Evolutionary conservation across 306 rosid species (phyloP).

Genomic region (Glycine latifolia): DNA sequence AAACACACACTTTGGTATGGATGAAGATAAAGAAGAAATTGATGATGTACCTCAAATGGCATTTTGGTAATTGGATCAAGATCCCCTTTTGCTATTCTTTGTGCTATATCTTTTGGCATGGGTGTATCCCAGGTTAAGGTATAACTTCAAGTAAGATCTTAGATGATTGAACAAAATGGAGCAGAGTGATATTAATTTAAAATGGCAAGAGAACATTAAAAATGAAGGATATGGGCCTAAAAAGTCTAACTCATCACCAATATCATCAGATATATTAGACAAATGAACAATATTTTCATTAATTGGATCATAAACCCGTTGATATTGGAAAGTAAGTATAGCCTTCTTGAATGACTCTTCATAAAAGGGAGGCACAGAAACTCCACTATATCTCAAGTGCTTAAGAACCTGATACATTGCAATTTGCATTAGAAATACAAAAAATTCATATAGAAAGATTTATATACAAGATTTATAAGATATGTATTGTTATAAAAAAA

Average conservation of each 20-base stretch:
- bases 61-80: slow-evolving; percentile 85
- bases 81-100: slow-evolving; percentile 91
- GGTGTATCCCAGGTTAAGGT: slow-evolving; percentile 76
- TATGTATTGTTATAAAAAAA: neutral
- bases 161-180: slow-evolving; percentile 39
- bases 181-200: slow-evolving; percentile 25
- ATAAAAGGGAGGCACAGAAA: slow-evolving; percentile 78
- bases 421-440: slow-evolving; percentile 43
- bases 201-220: slow-evolving; percentile 15
- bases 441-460: slow-evolving; percentile 18
- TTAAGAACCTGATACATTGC: slow-evolving; percentile 74
- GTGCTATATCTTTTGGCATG: slow-evolving; percentile 71
- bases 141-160: slow-evolving; percentile 39
- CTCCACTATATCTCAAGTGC: slow-evolving; percentile 79
- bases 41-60: slow-evolving; percentile 71
- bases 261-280: slow-evolving; percentile 56
- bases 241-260: slow-evolving; percentile 74
- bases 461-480: neutral
- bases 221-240: slow-evolving; percentile 94
- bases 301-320: slow-evolving; percentile 81
- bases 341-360: slow-evolving; percentile 95
- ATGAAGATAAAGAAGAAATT: slow-evolving; percentile 32
- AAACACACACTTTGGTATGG: neutral
- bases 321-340: slow-evolving; percentile 79
- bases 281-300: slow-evolving; percentile 75